phyloP scores from a whole-genome alignment of 1,284 basidiomycete genomes.

The Mycosarcoma mackinlayi region DNA sequence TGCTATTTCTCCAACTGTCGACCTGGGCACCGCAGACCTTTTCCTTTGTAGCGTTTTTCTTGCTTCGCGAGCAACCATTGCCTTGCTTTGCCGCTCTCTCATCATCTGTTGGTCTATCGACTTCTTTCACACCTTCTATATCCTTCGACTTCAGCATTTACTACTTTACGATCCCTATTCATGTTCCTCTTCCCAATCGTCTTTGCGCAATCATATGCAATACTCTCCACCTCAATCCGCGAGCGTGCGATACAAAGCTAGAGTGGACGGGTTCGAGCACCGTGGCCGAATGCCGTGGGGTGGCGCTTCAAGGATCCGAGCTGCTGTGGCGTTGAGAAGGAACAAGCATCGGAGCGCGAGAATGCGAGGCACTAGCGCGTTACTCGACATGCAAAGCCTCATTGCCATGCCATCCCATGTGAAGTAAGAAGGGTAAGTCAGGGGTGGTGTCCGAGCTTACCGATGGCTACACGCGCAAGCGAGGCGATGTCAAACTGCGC shows the following conservation, averaged over 20 bases:
- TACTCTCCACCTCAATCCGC: neutral
- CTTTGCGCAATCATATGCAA: neutral
- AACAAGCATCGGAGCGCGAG: neutral
- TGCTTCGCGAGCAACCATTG: neutral
- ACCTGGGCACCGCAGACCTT: slow-evolving; percentile 11
- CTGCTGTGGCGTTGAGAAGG: too few species aligned
- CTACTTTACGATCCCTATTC: neutral
- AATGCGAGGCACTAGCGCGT: neutral
- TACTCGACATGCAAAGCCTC: too few species aligned
- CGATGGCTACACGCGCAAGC: too few species aligned
- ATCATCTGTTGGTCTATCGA: neutral
- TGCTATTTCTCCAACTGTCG: slow-evolving; percentile 29
- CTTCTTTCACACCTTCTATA: neutral
- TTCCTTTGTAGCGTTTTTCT: neutral
- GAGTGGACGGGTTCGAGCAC: too few species aligned
- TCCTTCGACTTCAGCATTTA: slow-evolving; percentile 18
- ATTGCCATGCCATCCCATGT: slow-evolving; percentile 12
- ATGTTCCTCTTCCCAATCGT: slow-evolving; percentile 1
- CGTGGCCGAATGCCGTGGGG: too few species aligned
- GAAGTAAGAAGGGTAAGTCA: slow-evolving; percentile 6
- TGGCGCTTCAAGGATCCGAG: too few species aligned
- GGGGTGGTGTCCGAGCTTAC: too few species aligned
- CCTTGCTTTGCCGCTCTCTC: neutral
- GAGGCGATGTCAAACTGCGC: neutral
- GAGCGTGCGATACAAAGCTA: too few species aligned